phyloP scores from a whole-genome alignment of 179 eudicot species.

The Beta corolliflora region DNA sequence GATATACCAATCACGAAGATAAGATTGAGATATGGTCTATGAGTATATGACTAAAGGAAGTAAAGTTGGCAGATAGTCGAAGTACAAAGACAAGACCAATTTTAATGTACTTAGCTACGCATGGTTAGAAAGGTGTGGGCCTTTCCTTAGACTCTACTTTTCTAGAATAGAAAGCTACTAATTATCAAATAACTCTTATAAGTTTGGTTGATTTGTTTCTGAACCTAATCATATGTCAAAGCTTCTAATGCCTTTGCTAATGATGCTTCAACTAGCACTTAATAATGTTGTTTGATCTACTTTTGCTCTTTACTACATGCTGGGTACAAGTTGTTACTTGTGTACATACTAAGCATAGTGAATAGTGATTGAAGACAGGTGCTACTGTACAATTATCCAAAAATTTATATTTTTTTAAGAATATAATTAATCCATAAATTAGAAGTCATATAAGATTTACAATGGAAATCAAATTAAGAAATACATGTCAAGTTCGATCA shows the following conservation, averaged over 20 bases:
- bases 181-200: not conserved
- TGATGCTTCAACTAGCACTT: conserved; percentile 15
- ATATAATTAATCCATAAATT: no score
- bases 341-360: conserved; percentile 1
- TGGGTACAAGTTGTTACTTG: not conserved
- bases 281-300: not conserved
- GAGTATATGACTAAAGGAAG: not conserved
- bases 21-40: no score
- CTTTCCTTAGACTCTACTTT: conserved; percentile 29
- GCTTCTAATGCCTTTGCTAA: not conserved
- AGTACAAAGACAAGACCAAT: conserved; percentile 4
- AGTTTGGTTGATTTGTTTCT: conserved; percentile 1
- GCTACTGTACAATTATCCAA: not conserved
- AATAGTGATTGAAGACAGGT: not conserved
- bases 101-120: conserved; percentile 15
- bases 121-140: not conserved
- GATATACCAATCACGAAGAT: conserved; percentile 6
- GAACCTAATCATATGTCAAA: conserved; percentile 13
- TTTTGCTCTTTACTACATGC: not conserved
- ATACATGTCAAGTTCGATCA: no score
- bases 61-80: conserved; percentile 23
- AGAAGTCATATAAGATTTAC: no score
- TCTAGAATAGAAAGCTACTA: conserved; percentile 17
- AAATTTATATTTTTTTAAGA: no score
- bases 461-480: no score